Evolutionary conservation across 2,329 filamentous ascomycete genomes (phyloP), one percentile per base, ranked within the genome.

Genomic region (Cercospora sp.): DNA sequence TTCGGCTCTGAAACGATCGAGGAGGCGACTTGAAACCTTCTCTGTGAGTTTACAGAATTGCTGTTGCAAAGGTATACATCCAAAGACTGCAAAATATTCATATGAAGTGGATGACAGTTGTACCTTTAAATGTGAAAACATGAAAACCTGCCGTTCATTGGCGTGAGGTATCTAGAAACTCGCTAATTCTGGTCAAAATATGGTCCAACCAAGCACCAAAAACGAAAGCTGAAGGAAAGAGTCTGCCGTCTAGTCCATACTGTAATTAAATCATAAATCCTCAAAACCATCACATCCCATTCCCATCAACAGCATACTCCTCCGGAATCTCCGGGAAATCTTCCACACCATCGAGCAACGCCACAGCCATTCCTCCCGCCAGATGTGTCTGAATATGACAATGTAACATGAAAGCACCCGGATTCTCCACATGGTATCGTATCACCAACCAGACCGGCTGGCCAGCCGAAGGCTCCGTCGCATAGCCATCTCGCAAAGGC

Each of bases 361-460:
- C 80, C 61, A 85, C 77, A 0, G 79, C 80, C 83, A 85, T 85
- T 0, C 82, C 83, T 0, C 82, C 82, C 26, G 76, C 76, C 57
- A 85, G 71, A 75, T 86, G 84, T 7, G 78, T 80, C 69, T 83
- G 78, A 18, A 85, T 81, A 73, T 86, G 84, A 68, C 84, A 86
- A 74, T 86, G 84, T 53, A 86, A 70, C 60, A 86, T 72, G 66
- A 80, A 85, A 0, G 82, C 79, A 0, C 83, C 83, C 0, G 83
- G 82, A 65, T 82, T 83, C 18, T 67, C 51, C 0, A 81, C 81
- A 57, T 83, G 80, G 66, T 85, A 86, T 43, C 83, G 70, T 16
- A 85, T 70, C 0, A 79, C 81, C 55, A 82, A 73, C 83, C 82
- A 85, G 3, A 71, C 73, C 0, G 74, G 59, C 12, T 53, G 62